A percentile compares a stretch with the other conserved stretches of the same genome.
Evolutionary conservation across 2,329 filamentous ascomycete species (phyloP).

Genomic region (Eutypa lata): DNA sequence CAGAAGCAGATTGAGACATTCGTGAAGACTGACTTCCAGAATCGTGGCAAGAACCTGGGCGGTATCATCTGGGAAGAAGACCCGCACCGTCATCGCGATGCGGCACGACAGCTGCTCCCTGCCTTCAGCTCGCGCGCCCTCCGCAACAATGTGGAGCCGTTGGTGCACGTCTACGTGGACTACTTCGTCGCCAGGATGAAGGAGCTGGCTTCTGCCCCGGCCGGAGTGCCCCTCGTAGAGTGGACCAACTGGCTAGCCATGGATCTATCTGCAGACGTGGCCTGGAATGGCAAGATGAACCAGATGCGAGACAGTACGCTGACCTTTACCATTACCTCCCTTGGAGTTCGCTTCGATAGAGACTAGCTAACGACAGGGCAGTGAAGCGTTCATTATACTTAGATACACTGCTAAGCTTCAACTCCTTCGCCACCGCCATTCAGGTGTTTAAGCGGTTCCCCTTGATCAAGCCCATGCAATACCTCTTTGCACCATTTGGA

Average conservation of each 20-base stretch:
- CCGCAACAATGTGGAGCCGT: too few species aligned
- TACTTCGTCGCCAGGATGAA: slow-evolving; percentile 15
- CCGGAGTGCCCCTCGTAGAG: slow-evolving; percentile 7
- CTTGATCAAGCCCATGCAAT: slow-evolving; percentile 10
- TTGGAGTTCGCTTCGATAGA: too few species aligned
- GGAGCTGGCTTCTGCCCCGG: background rate
- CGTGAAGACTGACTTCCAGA: slow-evolving; percentile 16
- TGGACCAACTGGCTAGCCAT: slow-evolving; percentile 18
- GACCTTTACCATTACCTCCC: too few species aligned
- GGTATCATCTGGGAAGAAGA: slow-evolving; percentile 21
- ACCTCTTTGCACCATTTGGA: slow-evolving; percentile 10
- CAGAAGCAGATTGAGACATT: slow-evolving; percentile 17
- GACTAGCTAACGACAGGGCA: too few species aligned
- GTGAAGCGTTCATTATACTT: background rate
- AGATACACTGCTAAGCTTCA: background rate
- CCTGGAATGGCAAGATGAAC: too few species aligned
- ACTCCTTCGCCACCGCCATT: background rate
- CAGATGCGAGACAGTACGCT: too few species aligned
- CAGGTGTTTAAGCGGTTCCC: slow-evolving; percentile 7
- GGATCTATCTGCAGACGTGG: slow-evolving; percentile 17
- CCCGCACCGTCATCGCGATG: slow-evolving; percentile 14
- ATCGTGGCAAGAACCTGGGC: slow-evolving; percentile 13
- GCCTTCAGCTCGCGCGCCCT: slow-evolving; percentile 16
- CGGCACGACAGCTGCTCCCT: slow-evolving; percentile 16
- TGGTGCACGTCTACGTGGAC: slow-evolving; percentile 17